phyloP scores from a whole-genome alignment of 495 filamentous ascomycete species.

The Xylaria cubensis region DNA sequence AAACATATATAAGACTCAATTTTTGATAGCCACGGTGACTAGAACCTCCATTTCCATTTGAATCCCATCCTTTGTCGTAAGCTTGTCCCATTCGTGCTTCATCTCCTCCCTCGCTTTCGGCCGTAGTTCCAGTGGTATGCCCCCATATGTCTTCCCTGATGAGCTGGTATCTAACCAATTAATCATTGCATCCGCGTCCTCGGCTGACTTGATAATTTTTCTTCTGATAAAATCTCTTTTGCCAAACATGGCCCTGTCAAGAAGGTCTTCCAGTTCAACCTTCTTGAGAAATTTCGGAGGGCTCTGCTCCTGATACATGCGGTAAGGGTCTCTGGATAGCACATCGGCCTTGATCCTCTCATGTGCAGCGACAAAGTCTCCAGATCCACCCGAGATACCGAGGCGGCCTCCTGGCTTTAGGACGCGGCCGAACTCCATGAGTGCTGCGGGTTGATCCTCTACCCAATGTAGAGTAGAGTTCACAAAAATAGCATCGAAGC shows the following conservation, averaged over 20 bases:
- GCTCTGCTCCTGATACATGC: constrained; percentile 6
- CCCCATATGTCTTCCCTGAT: constrained; percentile 33
- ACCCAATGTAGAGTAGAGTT: constrained; percentile 34
- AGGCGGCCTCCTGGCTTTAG: constrained; percentile 5
- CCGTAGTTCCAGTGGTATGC: constrained; percentile 29
- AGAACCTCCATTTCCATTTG: constrained; percentile 29
- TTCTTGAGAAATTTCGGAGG: constrained; percentile 1
- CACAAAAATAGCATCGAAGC: constrained; percentile 30
- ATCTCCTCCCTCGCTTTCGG: constrained; percentile 30
- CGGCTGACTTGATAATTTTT: constrained; percentile 6
- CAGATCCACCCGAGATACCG: constrained; percentile 7
- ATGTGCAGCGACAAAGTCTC: constrained; percentile 8
- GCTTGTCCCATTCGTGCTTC: constrained; percentile 32
- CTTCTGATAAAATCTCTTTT: neutral
- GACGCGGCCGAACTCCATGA: constrained; percentile 8
- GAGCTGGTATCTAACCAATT: constrained; percentile 35
- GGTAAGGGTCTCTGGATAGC: constrained; percentile 4
- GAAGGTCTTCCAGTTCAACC: neutral
- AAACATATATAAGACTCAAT: neutral
- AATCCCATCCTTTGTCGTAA: constrained; percentile 27
- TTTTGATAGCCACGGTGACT: constrained; percentile 3
- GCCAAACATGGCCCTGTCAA: neutral
- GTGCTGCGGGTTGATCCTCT: constrained; percentile 22
- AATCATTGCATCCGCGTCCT: constrained; percentile 26
- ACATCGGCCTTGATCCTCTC: constrained; percentile 16